Evolutionary conservation across 176 grass and related monocot genomes (phyloP).

Genomic region (Secale cereale): DNA sequence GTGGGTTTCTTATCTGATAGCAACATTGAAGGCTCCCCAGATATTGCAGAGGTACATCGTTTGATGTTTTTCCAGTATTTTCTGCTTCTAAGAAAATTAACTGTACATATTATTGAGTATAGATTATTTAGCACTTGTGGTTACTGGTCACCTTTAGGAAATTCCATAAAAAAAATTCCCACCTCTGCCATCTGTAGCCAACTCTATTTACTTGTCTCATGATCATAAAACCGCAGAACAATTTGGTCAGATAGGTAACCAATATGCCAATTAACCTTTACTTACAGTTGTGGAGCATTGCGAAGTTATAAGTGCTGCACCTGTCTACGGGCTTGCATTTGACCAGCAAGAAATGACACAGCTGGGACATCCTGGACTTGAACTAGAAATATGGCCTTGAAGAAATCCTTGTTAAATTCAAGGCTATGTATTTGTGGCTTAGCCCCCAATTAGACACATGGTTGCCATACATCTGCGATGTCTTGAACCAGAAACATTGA

Average conservation of each 20-base stretch:
- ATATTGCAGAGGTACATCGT: conserved; percentile 86
- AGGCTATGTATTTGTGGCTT: neutral
- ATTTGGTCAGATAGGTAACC: conserved; percentile 7
- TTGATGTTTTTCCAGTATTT: conserved; percentile 1
- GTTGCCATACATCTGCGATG: neutral
- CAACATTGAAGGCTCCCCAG: conserved; percentile 52
- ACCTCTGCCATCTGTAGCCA: neutral
- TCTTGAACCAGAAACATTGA: neutral
- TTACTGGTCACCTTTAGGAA: neutral
- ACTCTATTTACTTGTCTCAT: neutral
- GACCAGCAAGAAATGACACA: neutral
- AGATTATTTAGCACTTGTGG: neutral
- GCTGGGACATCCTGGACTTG: neutral
- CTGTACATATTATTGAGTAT: neutral
- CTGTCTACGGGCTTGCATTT: neutral
- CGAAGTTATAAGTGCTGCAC: neutral
- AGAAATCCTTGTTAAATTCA: neutral
- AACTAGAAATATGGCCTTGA: conserved; percentile 3
- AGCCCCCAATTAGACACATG: neutral
- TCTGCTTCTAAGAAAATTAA: conserved; percentile 14
- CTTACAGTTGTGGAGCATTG: neutral
- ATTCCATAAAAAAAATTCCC: neutral
- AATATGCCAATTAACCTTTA: neutral
- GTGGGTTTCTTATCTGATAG: conserved; percentile 79
- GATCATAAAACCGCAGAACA: neutral